Base-by-base conservation (phyloP, 345 rosid species). In the Citrus medica region DNA sequence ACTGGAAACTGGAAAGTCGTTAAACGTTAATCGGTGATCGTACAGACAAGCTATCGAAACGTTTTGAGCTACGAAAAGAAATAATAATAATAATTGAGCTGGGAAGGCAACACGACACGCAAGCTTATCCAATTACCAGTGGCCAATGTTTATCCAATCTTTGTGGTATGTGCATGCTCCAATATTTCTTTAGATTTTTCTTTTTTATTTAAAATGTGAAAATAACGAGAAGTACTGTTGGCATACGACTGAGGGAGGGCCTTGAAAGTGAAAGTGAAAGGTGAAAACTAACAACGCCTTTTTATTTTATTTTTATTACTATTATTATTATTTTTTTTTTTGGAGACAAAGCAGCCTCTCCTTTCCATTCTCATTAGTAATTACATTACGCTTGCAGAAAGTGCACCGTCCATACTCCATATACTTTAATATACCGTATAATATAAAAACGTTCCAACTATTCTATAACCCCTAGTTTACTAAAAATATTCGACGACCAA, bases 91-190 rank as follows among this genome's bases (percentile, higher is more conserved):
- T 37, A 38, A 25, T 40, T 42, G 24, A 12, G 3, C 5, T 21
- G 28, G 2, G 6, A 46, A 69, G 48, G 21, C 4, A 6, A 12
- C 28, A 61, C 51, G 0, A 24, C 59, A 2, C 30, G 60, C 21
- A 75, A 1, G 61, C 65, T 75, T 76, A 66, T 76, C 79, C 79
- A 66, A 33, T 53, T 2, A 8, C 8, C 22, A 51, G 51, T 22
- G 24, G 32, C 71, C 72, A 33, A 76, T 32, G 65, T 37, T 51
- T 51, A 66, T 76, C 72, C 79, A 17, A 30, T 46, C 48, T 51
- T 51, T 28, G 21, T 13, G 78, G 6, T n/a, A 75, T n/a, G 30
- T 32, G 19, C 25, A 53, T 7, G 51, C 5, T 1, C 4, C 0
- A 17, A 9, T 16, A 30, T 42, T n/a, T 58, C 12, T 17, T n/a